Base-by-base conservation (phyloP, 148 eudicot species). In the Limonium bicolor region DNA sequence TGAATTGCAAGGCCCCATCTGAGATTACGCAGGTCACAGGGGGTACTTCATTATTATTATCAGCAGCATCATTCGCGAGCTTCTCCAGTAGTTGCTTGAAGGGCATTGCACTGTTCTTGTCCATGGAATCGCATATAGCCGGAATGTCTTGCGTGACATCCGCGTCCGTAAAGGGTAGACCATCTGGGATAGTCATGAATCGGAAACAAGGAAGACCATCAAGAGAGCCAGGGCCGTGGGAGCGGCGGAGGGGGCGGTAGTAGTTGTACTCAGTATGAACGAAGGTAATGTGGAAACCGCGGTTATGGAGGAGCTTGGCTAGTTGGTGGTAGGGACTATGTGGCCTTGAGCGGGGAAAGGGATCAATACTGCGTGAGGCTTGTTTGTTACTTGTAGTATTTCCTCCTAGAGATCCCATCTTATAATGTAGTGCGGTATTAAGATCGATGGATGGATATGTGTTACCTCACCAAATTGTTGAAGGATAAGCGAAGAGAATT, bases 301-400 rank as follows among this genome's bases (percentile, higher is more conserved):
- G 47, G 11, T 28, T 23, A 31, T 42, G 47, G 47, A 42, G 47
- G 20, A 42, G 47, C 47, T 42, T 42, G 47, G 47, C 47, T 7
- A 42, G 47, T 42, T 31, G n/a, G n/a, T n/a, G n/a, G 26, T 42
- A 2, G 47, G 47, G 47, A 23, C 26, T 28, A 42, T 36, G 54
- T 50, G 54, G 6, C 54, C 54, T 36, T 50, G 54, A n/a, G 54
- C 42, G 7, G 54, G 54, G 43, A 3, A 50, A 3, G 54, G 54
- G 3, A 50, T 21, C 14, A 52, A 6, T 63, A 68, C 20, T 66
- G 74, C 36, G 67, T 77, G 8, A 65, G 70, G 2, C 68, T 64
- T 36, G 55, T 76, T 24, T 68, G n/a, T n/a, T n/a, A n/a, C n/a
- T n/a, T n/a, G n/a, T n/a, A n/a, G n/a, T n/a, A n/a, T n/a, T n/a